Percentiles rank a stretch among this genome's conserved stretches.
phyloP scores from a whole-genome alignment of 2,329 filamentous ascomycete genomes.

The Aspergillus vadensis region DNA sequence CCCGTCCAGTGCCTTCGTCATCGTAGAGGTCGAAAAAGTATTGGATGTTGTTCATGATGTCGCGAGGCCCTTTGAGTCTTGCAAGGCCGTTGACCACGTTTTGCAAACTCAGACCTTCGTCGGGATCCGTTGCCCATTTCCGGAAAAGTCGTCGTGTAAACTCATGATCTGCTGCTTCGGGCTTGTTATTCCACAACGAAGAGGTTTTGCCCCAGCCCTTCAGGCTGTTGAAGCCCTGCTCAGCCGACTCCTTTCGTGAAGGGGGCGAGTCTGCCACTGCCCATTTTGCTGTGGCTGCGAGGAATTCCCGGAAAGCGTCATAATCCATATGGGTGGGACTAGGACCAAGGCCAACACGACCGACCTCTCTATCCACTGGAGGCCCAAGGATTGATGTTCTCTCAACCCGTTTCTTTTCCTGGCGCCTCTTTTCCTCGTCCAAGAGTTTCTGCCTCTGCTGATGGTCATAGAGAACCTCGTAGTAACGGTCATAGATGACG shows the following conservation, averaged over 20 bases:
- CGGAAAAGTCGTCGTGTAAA: constrained; percentile 86
- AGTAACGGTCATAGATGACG: constrained; percentile 91
- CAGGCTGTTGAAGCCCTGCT: constrained; percentile 58
- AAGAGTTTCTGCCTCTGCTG: constrained; percentile 79
- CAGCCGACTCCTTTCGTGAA: constrained; percentile 52
- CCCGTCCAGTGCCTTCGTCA: constrained; percentile 84
- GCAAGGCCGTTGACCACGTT: constrained; percentile 91
- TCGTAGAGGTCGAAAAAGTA: constrained; percentile 99
- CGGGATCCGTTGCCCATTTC: constrained; percentile 81
- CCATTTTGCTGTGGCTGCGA: constrained; percentile 89
- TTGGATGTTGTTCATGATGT: constrained; percentile 96
- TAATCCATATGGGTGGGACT: constrained; percentile 97
- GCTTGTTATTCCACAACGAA: constrained; percentile 59
- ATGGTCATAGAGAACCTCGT: constrained; percentile 85
- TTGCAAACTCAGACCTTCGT: constrained; percentile 78
- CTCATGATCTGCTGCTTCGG: constrained; percentile 85
- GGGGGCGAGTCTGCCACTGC: constrained; percentile 83
- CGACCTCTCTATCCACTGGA: constrained; percentile 69
- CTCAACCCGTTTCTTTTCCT: constrained; percentile 61
- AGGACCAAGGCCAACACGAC: constrained; percentile 81
- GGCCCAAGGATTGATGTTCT: constrained; percentile 46
- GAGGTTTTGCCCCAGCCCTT: constrained; percentile 52
- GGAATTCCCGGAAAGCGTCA: constrained; percentile 89
- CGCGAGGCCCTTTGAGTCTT: constrained; percentile 85
- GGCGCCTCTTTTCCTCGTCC: constrained; percentile 69